phyloP scores from a whole-genome alignment of 352 stramenopile genomes.

The Blastocystis hominis region DNA sequence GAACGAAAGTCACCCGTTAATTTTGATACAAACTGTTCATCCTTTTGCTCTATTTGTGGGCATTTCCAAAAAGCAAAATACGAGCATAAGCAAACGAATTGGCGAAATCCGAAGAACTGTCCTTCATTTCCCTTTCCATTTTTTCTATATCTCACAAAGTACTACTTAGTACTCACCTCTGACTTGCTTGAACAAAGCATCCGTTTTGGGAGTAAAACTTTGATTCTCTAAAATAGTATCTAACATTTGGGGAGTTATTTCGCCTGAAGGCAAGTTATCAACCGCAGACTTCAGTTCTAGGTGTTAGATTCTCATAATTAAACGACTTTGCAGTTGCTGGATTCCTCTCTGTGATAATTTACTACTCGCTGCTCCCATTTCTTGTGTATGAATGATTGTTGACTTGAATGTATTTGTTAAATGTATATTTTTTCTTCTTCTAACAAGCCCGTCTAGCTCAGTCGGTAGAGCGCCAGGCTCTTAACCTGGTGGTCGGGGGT shows the following conservation, averaged over 20 bases:
- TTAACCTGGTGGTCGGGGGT: neutral
- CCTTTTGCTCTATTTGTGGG: neutral
- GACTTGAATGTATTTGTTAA: neutral
- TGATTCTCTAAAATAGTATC: neutral
- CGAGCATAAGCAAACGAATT: neutral
- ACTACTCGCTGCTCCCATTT: neutral
- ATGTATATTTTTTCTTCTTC: neutral
- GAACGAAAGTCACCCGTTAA: neutral
- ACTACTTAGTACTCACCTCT: neutral
- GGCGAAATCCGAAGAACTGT: neutral
- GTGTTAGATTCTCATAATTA: neutral
- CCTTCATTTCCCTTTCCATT: neutral
- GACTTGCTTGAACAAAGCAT: neutral
- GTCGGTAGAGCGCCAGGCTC: neutral
- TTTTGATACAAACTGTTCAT: neutral
- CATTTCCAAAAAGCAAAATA: neutral
- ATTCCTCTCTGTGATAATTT: neutral
- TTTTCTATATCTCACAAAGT: neutral
- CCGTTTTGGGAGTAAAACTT: conserved; percentile 33
- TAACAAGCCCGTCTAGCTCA: neutral
- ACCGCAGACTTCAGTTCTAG: conserved; percentile 23
- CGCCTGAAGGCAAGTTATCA: neutral
- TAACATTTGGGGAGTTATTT: conserved; percentile 3
- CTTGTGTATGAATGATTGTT: neutral
- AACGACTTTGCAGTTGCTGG: neutral